Conservation (phyloP, 257 asterid species). For the Cordia subcordata region DNA sequence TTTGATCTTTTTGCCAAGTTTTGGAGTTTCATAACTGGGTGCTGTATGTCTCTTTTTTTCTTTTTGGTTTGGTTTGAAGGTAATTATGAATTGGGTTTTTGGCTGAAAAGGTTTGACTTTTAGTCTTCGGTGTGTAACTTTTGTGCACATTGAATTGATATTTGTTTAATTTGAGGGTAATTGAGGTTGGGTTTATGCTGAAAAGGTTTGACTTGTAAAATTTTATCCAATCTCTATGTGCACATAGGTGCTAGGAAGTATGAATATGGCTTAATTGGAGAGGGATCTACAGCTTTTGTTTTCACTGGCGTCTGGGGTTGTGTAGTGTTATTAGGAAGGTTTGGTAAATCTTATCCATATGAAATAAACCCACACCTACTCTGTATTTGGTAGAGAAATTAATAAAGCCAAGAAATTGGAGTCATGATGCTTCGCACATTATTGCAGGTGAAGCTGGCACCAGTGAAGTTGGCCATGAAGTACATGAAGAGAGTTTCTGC, state of each 20-base stretch:
- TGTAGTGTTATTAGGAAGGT: too few species aligned
- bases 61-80: conserved; percentile 1
- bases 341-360: too few species aligned
- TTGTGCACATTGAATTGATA: too few species aligned
- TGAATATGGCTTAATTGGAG: too few species aligned
- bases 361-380: too few species aligned
- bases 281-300: too few species aligned
- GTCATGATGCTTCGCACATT: not conserved
- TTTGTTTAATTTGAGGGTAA: not conserved
- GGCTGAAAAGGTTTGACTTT: not conserved
- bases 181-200: not conserved
- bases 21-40: not conserved
- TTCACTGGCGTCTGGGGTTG: too few species aligned
- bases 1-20: conserved; percentile 7
- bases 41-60: not conserved
- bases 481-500: conserved; percentile 90
- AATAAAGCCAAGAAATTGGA: too few species aligned
- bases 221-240: not conserved
- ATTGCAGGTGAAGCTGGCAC: conserved; percentile 90
- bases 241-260: too few species aligned
- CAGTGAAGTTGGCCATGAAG: conserved; percentile 93
- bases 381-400: too few species aligned
- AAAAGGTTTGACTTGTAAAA: not conserved
- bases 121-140: not conserved
- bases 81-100: conserved; percentile 16